Base-by-base conservation (phyloP, 257 asterid species). In the Solanum okadae region DNA sequence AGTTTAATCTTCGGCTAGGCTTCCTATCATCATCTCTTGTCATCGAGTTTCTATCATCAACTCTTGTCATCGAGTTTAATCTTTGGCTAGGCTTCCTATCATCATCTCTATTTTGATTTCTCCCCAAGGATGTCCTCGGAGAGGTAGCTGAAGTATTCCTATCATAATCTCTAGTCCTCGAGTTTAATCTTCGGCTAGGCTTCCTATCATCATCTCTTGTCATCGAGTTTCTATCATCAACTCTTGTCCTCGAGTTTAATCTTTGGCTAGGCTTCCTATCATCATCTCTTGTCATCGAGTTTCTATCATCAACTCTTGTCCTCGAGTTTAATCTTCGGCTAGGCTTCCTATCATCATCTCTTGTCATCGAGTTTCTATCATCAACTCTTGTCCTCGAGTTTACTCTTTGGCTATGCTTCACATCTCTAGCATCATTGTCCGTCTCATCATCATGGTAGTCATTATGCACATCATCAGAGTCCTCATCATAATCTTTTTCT, bases 401-500 rank as follows among this genome's bases (percentile, higher is more conserved):
- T 29, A 81, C 20, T 46, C 85, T 81, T 46, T 10, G 85, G 40
- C 40, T 27, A 81, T 0, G 85, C 42, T 46, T 81, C 85, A 9
- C 68, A 44, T 81, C 40, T 44, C 68, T 46, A 81, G 20, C 27
- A 68, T 27, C 85, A 81, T 44, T 46, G 38, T 81, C 40, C 10
- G 16, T 5, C 40, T 84, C 87, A 9, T 38, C 91, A 84, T 75
- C 78, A 34, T 83, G 88, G 13, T 59, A 90, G 73, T 90, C 90
- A 65, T 79, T 90, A 10, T 92, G 90, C 10, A 88, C 92, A 44
- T 90, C 93, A 42, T 89, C 90, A 46, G 77, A 67, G 16, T 89
- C 91, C 86, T 88, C 91, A 49, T 68, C 88, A 38, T 35, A 95
- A 71, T 88, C 87, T 35, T 87, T 95, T 89, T 91, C 93, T 86